A percentile compares a stretch with the other conserved stretches of the same genome.
Evolutionary conservation across 768 basidiomycete species (phyloP).

Genomic region (Pleurotus platypus): DNA sequence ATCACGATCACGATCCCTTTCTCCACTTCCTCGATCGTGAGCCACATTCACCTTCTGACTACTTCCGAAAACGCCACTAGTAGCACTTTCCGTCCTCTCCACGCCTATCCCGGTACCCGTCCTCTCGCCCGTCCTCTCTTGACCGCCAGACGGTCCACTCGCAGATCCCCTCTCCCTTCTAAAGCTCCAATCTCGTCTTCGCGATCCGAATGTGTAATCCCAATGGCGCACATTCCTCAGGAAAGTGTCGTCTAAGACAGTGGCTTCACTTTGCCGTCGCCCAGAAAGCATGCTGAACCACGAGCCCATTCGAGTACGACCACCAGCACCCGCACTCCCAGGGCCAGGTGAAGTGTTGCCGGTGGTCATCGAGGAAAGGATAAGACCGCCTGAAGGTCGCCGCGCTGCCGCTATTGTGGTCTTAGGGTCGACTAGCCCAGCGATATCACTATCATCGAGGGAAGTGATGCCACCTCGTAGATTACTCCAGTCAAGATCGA

Average conservation of each 20-base stretch:
- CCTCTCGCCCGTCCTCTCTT: conserved; percentile 7
- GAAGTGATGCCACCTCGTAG: conserved; percentile 13
- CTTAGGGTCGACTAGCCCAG: conserved; percentile 10
- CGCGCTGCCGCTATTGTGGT: conserved; percentile 19
- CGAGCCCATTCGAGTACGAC: conserved; percentile 16
- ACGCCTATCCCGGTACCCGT: conserved; percentile 8
- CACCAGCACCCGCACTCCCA: conserved; percentile 14
- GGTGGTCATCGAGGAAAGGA: background rate
- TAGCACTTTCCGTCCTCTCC: background rate
- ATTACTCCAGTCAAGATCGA: conserved; percentile 10
- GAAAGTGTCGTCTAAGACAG: conserved; percentile 40
- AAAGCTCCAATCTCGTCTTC: conserved; percentile 57
- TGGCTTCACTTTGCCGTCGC: conserved; percentile 41
- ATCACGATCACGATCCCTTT: conserved; percentile 18
- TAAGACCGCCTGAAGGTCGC: conserved; percentile 21
- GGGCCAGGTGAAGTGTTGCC: conserved; percentile 11
- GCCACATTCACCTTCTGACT: conserved; percentile 4
- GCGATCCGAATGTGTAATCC: conserved; percentile 43
- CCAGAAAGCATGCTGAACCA: conserved; percentile 15
- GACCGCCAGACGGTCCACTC: conserved; percentile 9
- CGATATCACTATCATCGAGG: conserved; percentile 12
- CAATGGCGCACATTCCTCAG: conserved; percentile 32
- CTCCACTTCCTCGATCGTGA: conserved; percentile 11
- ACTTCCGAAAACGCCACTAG: background rate
- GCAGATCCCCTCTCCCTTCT: conserved; percentile 46